Conservation (phyloP, 2,329 filamentous ascomycete genomes). For the Metarhizium anisopliae region DNA sequence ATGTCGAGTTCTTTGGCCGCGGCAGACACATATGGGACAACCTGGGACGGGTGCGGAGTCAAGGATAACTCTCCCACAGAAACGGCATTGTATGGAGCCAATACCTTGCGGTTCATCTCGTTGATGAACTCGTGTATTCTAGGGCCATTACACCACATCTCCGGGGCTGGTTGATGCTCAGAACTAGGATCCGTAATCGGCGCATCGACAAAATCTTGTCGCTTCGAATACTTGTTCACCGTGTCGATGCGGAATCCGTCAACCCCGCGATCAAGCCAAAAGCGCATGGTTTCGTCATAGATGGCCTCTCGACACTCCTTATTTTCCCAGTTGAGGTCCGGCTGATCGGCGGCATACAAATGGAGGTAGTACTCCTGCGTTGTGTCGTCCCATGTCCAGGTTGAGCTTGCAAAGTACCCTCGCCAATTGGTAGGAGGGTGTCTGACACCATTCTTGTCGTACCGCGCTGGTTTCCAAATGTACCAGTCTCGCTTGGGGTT, state of each 20-base stretch:
- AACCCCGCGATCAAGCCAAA: constrained; percentile 63
- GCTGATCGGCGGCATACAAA: constrained; percentile 61
- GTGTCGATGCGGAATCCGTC: constrained; percentile 60
- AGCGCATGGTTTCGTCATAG: constrained; percentile 56
- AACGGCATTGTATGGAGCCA: constrained; percentile 47
- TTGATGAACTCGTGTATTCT: constrained; percentile 52
- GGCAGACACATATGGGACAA: constrained; percentile 45
- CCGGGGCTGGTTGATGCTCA: constrained; percentile 32
- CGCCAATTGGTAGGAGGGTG: constrained; percentile 52
- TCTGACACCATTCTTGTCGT: constrained; percentile 41
- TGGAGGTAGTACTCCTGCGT: constrained; percentile 47
- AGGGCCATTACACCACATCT: constrained; percentile 52
- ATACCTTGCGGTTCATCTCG: constrained; percentile 46
- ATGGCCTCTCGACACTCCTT: constrained; percentile 56
- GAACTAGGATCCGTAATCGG: constrained; percentile 30
- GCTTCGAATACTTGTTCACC: constrained; percentile 59
- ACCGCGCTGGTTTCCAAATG: constrained; percentile 53
- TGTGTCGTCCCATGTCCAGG: constrained; percentile 43
- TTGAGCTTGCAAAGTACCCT: constrained; percentile 36
- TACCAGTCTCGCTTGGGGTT: constrained; percentile 53
- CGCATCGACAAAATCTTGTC: constrained; percentile 45
- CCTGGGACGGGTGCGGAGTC: constrained; percentile 40
- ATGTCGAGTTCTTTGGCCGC: constrained; percentile 47
- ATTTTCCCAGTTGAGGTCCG: constrained; percentile 72
- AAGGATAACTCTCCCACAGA: constrained; percentile 55